A percentile compares a stretch with the other conserved stretches of the same genome.
phyloP scores from a whole-genome alignment of 2,329 filamentous ascomycete species.

The Parafenestella ontariensis region DNA sequence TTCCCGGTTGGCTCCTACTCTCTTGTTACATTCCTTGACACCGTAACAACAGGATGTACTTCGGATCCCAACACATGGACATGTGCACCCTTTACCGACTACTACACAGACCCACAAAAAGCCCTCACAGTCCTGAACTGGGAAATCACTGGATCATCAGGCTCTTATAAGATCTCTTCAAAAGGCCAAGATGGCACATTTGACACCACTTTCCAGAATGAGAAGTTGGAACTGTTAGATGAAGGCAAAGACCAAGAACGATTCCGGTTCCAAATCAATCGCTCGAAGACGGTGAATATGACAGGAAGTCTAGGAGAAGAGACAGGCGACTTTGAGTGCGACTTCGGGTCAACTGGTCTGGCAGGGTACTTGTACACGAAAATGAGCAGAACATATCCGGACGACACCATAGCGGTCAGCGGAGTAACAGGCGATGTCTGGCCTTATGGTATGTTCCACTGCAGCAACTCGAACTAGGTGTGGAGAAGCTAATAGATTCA shows the following conservation, averaged over 20 bases:
- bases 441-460: constrained; percentile 41
- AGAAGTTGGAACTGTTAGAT: constrained; percentile 59
- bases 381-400: constrained; percentile 51
- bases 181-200: constrained; percentile 61
- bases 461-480: no score
- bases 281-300: constrained; percentile 62
- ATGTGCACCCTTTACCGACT: constrained; percentile 66
- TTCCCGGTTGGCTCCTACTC: constrained; percentile 71
- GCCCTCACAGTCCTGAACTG: constrained; percentile 65
- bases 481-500: constrained; percentile 11
- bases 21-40: constrained; percentile 65
- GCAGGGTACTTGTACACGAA: constrained; percentile 68
- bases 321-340: constrained; percentile 62
- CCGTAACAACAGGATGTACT: constrained; percentile 63
- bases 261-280: constrained; percentile 63
- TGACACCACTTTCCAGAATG: constrained; percentile 62
- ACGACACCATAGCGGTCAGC: constrained; percentile 27
- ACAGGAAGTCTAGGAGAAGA: constrained; percentile 52
- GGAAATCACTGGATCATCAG: constrained; percentile 59
- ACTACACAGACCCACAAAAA: constrained; percentile 51
- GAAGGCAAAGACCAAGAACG: constrained; percentile 59
- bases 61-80: constrained; percentile 65
- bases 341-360: constrained; percentile 64
- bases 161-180: constrained; percentile 62
- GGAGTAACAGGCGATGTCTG: constrained; percentile 42